Evolutionary conservation across 257 asterid species (phyloP), one percentile per base, ranked within the genome.

Genomic region (Ilex aquifolium): DNA sequence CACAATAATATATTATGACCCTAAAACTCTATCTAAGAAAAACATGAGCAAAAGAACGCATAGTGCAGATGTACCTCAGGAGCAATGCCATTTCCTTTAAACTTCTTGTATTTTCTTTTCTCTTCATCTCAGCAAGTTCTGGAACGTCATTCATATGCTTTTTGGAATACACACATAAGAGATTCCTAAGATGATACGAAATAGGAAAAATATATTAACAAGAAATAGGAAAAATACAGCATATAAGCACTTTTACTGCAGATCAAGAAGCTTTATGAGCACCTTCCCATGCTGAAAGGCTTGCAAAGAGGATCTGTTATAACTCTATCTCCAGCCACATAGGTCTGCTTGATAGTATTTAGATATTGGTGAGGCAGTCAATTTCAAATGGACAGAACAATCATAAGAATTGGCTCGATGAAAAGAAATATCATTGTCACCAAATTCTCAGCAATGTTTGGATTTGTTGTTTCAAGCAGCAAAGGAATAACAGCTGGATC

Each of bases 221-320:
- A 59, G 21, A 70, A 68, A 57, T 70, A 31, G 57, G 59, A 72
- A 65, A 56, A 53, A 14, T 14, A 7, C 27, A 21, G 2, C 57
- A 53, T 14, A 10, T 7, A 42, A 42, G 65, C 64, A 68, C 30
- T 54, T 39, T 49, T 42, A 29, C n/a, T 46, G 17, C 27, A 67
- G 31, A 32, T 14, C 27, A 14, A 67, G 67, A 52, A 69, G 15
- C 65, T 14, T 50, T 63, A 21, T 40, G 63, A 54, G 59, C 79
- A 92, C 98, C 99, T 92, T 69, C 99, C 99, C 94, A 89, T 92
- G 73, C 99, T 92, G 80, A 92, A 92, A 58, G 99, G 99, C 74
- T 89, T 92, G 88, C 97, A 82, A 66, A 92, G 90, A 70, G 99
- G 99, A 79, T 92, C 99, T 36, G 89, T 85, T 58, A 92, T 67